phyloP scores from a whole-genome alignment of 768 basidiomycete species.

The Suillus placidus region DNA sequence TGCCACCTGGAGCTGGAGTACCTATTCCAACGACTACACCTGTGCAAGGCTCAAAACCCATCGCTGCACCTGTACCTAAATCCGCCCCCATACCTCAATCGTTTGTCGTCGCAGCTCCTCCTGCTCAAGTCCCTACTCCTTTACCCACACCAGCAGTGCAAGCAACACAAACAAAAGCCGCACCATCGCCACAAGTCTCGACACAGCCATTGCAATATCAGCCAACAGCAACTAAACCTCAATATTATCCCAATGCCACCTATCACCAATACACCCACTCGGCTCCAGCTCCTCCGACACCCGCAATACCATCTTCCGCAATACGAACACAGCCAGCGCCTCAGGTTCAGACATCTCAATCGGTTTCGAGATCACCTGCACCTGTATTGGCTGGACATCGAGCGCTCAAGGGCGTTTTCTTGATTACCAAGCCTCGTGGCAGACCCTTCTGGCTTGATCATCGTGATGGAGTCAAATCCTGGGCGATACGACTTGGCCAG shows the following conservation, averaged over 20 bases:
- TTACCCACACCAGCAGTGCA: conserved; percentile 18
- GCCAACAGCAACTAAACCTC: conserved; percentile 27
- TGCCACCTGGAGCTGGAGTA: conserved; percentile 16
- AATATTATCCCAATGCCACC: conserved; percentile 55
- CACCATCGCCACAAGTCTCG: conserved; percentile 37
- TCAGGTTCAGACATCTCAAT: conserved; percentile 27
- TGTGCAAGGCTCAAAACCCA: conserved; percentile 25
- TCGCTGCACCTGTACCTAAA: conserved; percentile 19
- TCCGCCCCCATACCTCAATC: conserved; percentile 29
- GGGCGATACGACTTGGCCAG: conserved; percentile 64
- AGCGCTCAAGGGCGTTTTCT: conserved; percentile 54
- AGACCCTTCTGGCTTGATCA: conserved; percentile 62
- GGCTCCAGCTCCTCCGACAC: conserved; percentile 22
- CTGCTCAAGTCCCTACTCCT: conserved; percentile 23
- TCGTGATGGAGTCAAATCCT: conserved; percentile 71
- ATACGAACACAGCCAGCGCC: conserved; percentile 7
- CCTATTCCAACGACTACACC: conserved; percentile 21
- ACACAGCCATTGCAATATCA: conserved; percentile 37
- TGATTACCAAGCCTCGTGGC: conserved; percentile 60
- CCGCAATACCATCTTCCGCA: conserved; percentile 18
- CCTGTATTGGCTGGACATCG: conserved; percentile 39
- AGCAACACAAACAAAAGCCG: conserved; percentile 7
- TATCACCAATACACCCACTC: conserved; percentile 42
- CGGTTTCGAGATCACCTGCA: conserved; percentile 35
- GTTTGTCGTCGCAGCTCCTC: conserved; percentile 20